A percentile compares a stretch with the other conserved stretches of the same genome.
Conservation (phyloP, 805 yeast genomes). For the Starmerella ratchasimensis region DNA sequence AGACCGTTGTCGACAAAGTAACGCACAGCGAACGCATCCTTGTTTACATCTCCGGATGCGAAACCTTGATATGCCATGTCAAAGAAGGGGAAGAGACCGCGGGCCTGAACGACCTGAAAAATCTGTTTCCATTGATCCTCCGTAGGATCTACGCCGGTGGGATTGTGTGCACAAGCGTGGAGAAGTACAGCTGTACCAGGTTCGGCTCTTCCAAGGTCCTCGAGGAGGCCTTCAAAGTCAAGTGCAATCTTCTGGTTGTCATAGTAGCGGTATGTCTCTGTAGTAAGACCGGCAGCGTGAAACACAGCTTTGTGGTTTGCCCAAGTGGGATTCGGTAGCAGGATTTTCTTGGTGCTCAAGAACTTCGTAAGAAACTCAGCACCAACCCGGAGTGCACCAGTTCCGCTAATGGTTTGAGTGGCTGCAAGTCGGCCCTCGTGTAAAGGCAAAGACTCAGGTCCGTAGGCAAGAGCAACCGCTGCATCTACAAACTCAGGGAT, state of each 20-base stretch:
- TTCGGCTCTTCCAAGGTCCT: constrained; percentile 41
- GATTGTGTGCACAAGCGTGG: constrained; percentile 96
- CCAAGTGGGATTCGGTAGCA: constrained; percentile 86
- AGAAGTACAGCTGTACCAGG: constrained; percentile 55
- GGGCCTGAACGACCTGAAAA: constrained; percentile 43
- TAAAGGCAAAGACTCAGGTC: constrained; percentile 45
- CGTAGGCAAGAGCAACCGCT: constrained; percentile 60
- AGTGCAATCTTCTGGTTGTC: constrained; percentile 46
- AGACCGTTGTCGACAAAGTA: constrained; percentile 35
- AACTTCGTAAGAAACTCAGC: constrained; percentile 61
- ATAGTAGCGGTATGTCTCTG: constrained; percentile 55
- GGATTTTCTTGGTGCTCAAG: constrained; percentile 41
- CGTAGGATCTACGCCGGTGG: constrained; percentile 92
- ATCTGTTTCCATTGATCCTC: constrained; percentile 66
- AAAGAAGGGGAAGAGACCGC: constrained; percentile 65
- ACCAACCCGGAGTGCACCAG: constrained; percentile 82
- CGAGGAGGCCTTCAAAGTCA: constrained; percentile 49
- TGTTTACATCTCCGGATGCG: constrained; percentile 72
- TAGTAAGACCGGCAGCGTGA: constrained; percentile 53
- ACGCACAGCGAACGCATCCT: constrained; percentile 75
- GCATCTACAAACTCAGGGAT: constrained; percentile 48
- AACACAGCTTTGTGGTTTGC: constrained; percentile 80
- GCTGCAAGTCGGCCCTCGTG: constrained; percentile 57
- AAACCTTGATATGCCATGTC: constrained; percentile 97
- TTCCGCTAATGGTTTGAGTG: constrained; percentile 84